These are phyloP conservation scores for Starmerella sp. DNA, from an alignment of 805 yeast species.

Conservation along the genomic window DNA sequence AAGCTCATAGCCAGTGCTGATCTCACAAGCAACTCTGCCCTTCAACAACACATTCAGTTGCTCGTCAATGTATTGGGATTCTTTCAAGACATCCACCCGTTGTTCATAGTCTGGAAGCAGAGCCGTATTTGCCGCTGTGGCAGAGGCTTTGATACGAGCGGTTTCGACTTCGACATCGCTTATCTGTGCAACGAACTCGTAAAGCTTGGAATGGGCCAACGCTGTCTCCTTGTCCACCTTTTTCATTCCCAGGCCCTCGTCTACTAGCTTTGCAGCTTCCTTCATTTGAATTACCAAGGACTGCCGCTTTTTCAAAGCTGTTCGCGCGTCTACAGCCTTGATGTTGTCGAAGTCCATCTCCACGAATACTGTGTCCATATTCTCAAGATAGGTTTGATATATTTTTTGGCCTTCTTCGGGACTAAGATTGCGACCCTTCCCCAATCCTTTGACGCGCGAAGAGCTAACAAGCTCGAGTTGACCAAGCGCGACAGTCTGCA, in stretches of 20 bases:
- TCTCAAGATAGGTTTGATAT: not conserved
- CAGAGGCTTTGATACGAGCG: slow-evolving; percentile 31
- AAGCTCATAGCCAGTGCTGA: slow-evolving; percentile 77
- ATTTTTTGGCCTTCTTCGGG: not conserved
- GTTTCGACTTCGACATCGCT: slow-evolving; percentile 4
- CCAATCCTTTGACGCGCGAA: not conserved
- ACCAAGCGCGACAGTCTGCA: not conserved
- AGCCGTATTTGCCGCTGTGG: slow-evolving; percentile 81
- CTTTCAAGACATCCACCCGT: slow-evolving; percentile 63
- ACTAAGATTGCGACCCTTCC: not conserved
- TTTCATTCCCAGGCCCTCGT: not conserved
- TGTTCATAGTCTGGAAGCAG: slow-evolving; percentile 89
- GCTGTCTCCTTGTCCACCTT: not conserved
- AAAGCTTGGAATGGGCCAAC: not conserved
- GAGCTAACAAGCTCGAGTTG: not conserved
- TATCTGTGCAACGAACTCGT: not conserved
- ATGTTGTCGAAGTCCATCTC: slow-evolving; percentile 2
- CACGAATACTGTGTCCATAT: not conserved
- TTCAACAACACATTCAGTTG: slow-evolving; percentile 59
- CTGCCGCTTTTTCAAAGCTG: not conserved
- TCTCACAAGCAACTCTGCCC: slow-evolving; percentile 36
- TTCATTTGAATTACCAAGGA: not conserved
- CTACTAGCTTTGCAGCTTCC: not conserved
- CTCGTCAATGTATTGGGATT: slow-evolving; percentile 70
- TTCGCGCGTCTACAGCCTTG: slow-evolving; percentile 1